Evolutionary conservation across 169 alveolate species (phyloP).

Genomic region (Plasmodium cynomolgi): DNA sequence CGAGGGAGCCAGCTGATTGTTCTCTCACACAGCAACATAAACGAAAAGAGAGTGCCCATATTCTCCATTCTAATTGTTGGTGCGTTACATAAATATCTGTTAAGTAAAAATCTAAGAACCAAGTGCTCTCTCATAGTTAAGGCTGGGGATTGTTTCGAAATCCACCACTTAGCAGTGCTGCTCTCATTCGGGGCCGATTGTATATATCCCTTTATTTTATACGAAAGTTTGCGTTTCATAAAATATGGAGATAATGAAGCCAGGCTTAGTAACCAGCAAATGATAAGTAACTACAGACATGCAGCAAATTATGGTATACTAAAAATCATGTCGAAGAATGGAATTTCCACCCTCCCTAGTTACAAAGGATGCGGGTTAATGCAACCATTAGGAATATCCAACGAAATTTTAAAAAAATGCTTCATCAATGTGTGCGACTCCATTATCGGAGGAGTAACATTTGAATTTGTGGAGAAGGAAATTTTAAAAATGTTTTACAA

Average conservation of each 20-base stretch:
- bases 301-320: slow-evolving; percentile 74
- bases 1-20: slow-evolving; percentile 46
- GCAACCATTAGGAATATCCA: slow-evolving; percentile 79
- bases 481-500: slow-evolving; percentile 57
- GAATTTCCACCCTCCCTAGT: slow-evolving; percentile 82
- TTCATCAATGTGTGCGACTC: slow-evolving; percentile 73
- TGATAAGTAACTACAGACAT: slow-evolving; percentile 76
- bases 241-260: slow-evolving; percentile 68
- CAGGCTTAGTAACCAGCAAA: slow-evolving; percentile 43
- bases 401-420: slow-evolving; percentile 74
- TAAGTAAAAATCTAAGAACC: slow-evolving; percentile 74
- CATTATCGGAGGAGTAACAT: slow-evolving; percentile 74
- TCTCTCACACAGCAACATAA: slow-evolving; percentile 58
- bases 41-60: slow-evolving; percentile 51
- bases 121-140: slow-evolving; percentile 74
- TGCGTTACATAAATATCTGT: slow-evolving; percentile 69
- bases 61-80: slow-evolving; percentile 74
- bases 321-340: slow-evolving; percentile 86
- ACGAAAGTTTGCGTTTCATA: slow-evolving; percentile 74
- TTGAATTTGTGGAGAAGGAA: slow-evolving; percentile 74
- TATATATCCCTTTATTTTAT: slow-evolving; percentile 82
- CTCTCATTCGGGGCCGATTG: slow-evolving; percentile 86
- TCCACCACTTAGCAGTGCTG: slow-evolving; percentile 79
- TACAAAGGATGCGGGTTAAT: slow-evolving; percentile 83
- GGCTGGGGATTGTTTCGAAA: slow-evolving; percentile 76